These are phyloP conservation scores for Cichorium intybus DNA, from an alignment of 140 eudicot species.

Conservation along the genomic window DNA sequence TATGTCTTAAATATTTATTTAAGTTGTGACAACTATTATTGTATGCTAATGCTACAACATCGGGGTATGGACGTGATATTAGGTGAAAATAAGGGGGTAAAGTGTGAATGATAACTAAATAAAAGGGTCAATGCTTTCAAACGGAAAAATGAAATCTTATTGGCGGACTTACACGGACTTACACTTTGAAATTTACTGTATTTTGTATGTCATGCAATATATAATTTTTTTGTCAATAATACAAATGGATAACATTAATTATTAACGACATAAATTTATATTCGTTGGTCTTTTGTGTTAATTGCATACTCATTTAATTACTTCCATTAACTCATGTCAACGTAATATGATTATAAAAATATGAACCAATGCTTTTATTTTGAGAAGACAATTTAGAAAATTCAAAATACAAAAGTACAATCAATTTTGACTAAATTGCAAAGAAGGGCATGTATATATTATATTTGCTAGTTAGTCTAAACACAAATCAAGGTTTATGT, in stretches of 20 bases:
- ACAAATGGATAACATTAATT: background rate
- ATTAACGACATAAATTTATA: background rate
- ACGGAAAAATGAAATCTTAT: background rate
- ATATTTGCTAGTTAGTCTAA: background rate
- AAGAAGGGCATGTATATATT: background rate
- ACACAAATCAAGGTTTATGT: background rate
- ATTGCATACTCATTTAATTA: background rate
- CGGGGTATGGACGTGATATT: background rate
- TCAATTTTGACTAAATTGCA: background rate
- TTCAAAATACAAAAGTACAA: no score
- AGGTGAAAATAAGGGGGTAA: conserved; percentile 11
- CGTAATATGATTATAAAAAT: background rate
- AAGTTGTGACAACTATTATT: background rate
- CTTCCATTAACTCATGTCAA: background rate
- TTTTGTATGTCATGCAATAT: no score
- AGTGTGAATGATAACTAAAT: conserved; percentile 2
- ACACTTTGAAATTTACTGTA: conserved; percentile 14
- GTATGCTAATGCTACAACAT: no score
- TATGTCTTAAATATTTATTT: no score
- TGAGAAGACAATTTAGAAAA: background rate
- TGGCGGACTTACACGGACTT: conserved; percentile 21
- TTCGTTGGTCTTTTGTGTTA: background rate
- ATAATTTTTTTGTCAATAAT: no score
- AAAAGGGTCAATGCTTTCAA: background rate
- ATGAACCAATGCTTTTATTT: background rate